Base-by-base conservation (phyloP, 23 red algal genomes). In the Cyanidiococcus yangmingshanensis region DNA sequence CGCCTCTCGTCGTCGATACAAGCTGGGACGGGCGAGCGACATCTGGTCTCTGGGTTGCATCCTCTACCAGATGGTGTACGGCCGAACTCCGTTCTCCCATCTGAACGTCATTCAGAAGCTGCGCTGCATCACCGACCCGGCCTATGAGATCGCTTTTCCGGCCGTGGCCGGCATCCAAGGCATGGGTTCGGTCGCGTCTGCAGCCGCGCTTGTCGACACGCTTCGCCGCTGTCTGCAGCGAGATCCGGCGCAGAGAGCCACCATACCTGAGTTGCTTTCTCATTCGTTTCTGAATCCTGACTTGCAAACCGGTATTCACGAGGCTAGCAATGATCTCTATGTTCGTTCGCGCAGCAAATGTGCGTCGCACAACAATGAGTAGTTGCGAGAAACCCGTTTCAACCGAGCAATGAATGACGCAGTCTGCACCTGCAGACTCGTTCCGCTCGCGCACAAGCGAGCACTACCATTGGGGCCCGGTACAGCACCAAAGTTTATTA, bases 1-100 rank as follows among this genome's bases (percentile, higher is more conserved):
- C n/a, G 16, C 16, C 15, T 35, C 21, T 3, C 21, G 63, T 3
- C 63, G 63, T 37, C 79, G 79, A 39, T 98, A 83, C 76, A 79
- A 84, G 1, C 78, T 98, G 34, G 85, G 88, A 1, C 83, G 94
- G 24, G 84, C 94, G 1, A 89, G 85, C 35, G 94, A 98, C 82
- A 89, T 98, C 38, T 98, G 94, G 94, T 91, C 85, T 50, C 79
- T 95, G 38, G 90, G 90, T 37, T 95, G 90, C 76, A 95, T 95
- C 41, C 63, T 95, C 1, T 95, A 95, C 75, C 90, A 95, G 76
- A 95, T 95, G 90, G 85, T 95, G 25, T 95, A 85, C 74, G 90
- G 90, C 18, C 58, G 75, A 39, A 82, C 94, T 40, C 94, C 94
- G 15, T 98, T 90, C 74, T 88, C 94, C 27, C 94, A 98, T 74